phyloP scores from a whole-genome alignment of 78 protist genomes.

The Tieghemostelium lacteum region DNA sequence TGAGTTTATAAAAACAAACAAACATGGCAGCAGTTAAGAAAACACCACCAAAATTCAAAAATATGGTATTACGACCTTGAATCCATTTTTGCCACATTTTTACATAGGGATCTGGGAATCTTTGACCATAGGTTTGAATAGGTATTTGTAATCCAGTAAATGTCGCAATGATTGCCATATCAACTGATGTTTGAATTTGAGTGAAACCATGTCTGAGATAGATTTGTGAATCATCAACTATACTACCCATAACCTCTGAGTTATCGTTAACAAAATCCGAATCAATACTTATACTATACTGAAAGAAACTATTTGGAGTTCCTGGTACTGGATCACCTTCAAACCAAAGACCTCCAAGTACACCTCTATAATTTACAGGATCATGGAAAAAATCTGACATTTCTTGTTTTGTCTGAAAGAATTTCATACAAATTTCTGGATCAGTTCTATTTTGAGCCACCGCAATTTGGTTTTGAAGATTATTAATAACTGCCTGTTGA shows the following conservation, averaged over 20 bases:
- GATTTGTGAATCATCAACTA: background rate
- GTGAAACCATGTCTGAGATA: constrained; percentile 2
- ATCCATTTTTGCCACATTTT: constrained; percentile 40
- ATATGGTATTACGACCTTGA: constrained; percentile 9
- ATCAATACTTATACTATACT: background rate
- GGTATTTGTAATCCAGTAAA: constrained; percentile 1
- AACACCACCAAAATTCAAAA: constrained; percentile 41
- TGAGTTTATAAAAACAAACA: background rate
- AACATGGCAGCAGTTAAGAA: constrained; percentile 43
- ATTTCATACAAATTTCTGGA: background rate
- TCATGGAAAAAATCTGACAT: background rate
- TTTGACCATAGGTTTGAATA: background rate
- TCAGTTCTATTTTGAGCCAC: background rate
- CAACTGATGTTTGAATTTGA: constrained; percentile 16
- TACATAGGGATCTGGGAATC: constrained; percentile 33
- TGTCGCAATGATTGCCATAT: constrained; percentile 25
- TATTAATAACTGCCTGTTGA: background rate
- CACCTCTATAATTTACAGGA: background rate
- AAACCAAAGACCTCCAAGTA: constrained; percentile 16
- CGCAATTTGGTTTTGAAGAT: background rate
- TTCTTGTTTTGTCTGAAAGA: background rate
- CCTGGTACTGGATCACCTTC: background rate
- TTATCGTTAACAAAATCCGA: background rate
- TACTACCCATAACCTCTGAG: background rate
- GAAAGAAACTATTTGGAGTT: background rate